Evolutionary conservation across 2,329 filamentous ascomycete genomes (phyloP).

Genomic region (Fusarium nisikadoi): DNA sequence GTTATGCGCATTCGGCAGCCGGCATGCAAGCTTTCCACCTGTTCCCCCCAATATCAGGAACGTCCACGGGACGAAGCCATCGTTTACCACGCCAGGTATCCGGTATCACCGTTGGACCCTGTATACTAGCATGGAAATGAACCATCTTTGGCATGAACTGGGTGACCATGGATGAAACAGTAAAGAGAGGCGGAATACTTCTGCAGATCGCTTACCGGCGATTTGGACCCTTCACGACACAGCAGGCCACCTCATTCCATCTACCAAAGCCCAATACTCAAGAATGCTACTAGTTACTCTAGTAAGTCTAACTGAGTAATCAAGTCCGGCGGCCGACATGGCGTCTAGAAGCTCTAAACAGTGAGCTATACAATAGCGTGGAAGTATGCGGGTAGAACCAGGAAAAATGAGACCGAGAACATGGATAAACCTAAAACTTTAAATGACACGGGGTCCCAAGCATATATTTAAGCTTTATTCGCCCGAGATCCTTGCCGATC

Average conservation of each 20-base stretch:
- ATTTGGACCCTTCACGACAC: not conserved
- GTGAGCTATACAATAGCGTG: not conserved
- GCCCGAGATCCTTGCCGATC: not conserved
- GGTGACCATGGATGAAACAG: not conserved
- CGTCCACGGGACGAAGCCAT: not conserved
- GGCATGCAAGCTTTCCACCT: not conserved
- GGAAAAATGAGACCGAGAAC: not conserved
- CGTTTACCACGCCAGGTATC: fast-evolving
- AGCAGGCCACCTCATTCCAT: conserved; percentile 5
- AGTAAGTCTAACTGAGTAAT: too few relatives aligned
- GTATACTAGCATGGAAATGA: not conserved
- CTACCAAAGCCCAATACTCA: not conserved
- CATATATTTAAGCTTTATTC: not conserved
- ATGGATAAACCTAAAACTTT: not conserved
- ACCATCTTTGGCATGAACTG: fast-evolving
- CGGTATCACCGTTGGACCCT: not conserved
- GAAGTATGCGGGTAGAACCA: not conserved
- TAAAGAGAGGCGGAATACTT: not conserved
- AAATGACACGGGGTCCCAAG: not conserved
- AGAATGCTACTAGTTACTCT: not conserved
- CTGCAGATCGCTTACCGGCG: not conserved
- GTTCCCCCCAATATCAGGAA: not conserved
- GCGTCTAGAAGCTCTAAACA: not conserved
- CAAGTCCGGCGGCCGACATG: not conserved
- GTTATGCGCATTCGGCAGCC: not conserved